Conservation (phyloP, 2,329 filamentous ascomycete genomes). For the Cladosporium oxysporum region DNA sequence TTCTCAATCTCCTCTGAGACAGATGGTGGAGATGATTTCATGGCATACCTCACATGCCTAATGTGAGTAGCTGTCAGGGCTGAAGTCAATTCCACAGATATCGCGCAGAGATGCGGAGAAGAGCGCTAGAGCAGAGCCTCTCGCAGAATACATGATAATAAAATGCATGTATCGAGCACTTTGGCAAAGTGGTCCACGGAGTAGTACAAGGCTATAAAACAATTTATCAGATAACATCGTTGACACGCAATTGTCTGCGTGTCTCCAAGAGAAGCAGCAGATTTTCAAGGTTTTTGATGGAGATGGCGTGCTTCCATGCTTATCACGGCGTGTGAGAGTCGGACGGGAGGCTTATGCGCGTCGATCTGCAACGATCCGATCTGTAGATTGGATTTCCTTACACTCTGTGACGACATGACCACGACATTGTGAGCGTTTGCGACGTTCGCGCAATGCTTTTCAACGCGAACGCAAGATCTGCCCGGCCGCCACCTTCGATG, state of each 20-base stretch:
- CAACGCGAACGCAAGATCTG: constrained; percentile 3
- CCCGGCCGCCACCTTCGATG: neutral
- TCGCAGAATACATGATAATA: neutral
- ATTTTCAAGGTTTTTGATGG: neutral
- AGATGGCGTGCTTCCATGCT: constrained; percentile 29
- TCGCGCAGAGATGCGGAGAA: neutral
- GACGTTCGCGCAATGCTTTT: neutral
- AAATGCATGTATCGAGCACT: neutral
- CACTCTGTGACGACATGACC: constrained; percentile 16
- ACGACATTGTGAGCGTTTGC: constrained; percentile 15
- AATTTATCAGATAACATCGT: neutral
- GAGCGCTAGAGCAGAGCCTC: neutral
- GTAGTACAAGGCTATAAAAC: neutral
- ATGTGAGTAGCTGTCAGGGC: neutral
- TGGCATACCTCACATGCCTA: neutral
- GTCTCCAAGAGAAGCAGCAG: neutral
- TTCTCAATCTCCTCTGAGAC: neutral
- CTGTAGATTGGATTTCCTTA: neutral
- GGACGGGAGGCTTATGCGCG: neutral
- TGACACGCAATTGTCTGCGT: neutral
- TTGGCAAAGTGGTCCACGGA: too few species aligned
- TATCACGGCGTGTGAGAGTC: neutral
- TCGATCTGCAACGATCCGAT: constrained; percentile 15
- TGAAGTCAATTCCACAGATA: neutral
- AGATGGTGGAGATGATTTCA: neutral